A percentile compares a stretch with the other conserved stretches of the same genome.
These are phyloP conservation scores for Linum trigynum DNA, from an alignment of 345 rosid species.

Conservation along the genomic window DNA sequence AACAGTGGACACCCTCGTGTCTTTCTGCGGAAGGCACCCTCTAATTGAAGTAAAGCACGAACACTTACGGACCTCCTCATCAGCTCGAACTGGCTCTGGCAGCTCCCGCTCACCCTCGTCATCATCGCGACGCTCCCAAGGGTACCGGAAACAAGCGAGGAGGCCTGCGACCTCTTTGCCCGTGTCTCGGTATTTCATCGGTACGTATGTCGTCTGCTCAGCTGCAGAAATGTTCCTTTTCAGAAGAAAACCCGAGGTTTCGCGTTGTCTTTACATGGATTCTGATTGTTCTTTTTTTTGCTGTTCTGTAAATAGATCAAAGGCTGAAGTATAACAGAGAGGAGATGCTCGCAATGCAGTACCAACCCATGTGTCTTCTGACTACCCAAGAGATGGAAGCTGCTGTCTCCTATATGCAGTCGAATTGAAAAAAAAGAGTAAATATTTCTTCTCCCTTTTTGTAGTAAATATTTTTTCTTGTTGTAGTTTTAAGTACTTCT, in stretches of 20 bases:
- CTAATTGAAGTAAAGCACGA: conserved; percentile 54
- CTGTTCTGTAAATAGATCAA: conserved; percentile 40
- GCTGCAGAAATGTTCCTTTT: background rate
- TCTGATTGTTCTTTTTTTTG: background rate
- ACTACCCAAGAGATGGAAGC: conserved; percentile 6
- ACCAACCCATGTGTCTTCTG: conserved; percentile 29
- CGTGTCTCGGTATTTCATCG: conserved; percentile 12
- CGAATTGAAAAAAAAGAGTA: background rate
- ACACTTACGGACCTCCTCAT: conserved; percentile 14
- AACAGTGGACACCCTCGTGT: conserved; percentile 35
- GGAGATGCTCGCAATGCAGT: conserved; percentile 47
- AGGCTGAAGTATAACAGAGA: conserved; percentile 63
- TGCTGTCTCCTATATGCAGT: background rate
- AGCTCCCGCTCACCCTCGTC: conserved; percentile 20
- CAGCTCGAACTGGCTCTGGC: conserved; percentile 18
- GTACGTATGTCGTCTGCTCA: background rate
- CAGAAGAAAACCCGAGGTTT: background rate
- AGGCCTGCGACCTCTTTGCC: conserved; percentile 17
- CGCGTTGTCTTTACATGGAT: background rate
- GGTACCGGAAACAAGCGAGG: conserved; percentile 17
- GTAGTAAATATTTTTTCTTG: too few relatives aligned
- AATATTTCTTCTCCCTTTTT: too few relatives aligned
- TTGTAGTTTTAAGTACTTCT: too few relatives aligned
- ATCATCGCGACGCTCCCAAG: conserved; percentile 14
- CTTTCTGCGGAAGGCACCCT: conserved; percentile 45